phyloP scores from a whole-genome alignment of 768 basidiomycete species.

The Hericium erinaceus region DNA sequence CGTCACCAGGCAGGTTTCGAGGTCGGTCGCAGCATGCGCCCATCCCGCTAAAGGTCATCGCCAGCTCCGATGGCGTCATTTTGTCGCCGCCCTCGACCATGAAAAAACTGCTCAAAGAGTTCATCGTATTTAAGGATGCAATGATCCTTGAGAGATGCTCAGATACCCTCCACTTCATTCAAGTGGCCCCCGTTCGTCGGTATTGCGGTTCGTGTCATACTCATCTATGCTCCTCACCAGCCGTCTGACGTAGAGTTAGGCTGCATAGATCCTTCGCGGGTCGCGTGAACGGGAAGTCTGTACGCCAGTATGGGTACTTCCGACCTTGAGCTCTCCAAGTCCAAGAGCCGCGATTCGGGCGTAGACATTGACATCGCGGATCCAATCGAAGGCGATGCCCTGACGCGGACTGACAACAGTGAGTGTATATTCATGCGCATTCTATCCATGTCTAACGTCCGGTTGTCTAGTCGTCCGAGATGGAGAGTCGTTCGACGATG shows the following conservation, averaged over 20 bases:
- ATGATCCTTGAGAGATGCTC: too few species aligned
- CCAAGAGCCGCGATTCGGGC: background rate
- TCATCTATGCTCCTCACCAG: background rate
- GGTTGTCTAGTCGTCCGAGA: background rate
- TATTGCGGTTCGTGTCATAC: background rate
- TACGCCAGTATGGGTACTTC: background rate
- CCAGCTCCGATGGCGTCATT: background rate
- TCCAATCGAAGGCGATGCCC: background rate
- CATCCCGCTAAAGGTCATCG: background rate
- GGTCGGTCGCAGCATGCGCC: too few species aligned
- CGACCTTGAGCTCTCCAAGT: background rate
- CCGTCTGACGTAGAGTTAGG: background rate
- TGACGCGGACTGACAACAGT: background rate
- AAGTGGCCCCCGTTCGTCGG: background rate
- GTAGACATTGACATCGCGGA: background rate
- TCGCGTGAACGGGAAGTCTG: background rate
- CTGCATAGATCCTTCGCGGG: background rate
- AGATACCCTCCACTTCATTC: too few species aligned
- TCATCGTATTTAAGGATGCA: too few species aligned
- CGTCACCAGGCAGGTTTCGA: too few species aligned
- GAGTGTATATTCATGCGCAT: background rate
- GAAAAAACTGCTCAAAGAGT: background rate
- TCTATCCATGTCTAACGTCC: background rate
- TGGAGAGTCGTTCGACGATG: slow-evolving; percentile 18
- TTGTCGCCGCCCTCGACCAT: background rate